Conservation (phyloP, 805 yeast genomes). For the Suhomyces canberraensis region DNA sequence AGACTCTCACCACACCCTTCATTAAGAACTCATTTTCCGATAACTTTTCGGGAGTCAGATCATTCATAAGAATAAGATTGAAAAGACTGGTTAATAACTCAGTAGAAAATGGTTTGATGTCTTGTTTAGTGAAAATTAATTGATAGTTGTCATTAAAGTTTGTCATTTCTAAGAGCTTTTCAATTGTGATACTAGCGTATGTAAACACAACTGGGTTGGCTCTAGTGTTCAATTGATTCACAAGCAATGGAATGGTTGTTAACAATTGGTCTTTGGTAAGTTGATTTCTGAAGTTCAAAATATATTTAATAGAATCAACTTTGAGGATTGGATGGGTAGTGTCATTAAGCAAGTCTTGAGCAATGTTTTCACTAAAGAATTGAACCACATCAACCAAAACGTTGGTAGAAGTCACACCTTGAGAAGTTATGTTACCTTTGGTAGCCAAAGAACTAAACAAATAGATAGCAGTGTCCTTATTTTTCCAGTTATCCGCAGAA, state of each 20-base stretch:
- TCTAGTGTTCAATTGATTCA: conserved; percentile 59
- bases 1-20: conserved; percentile 81
- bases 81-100: conserved; percentile 66
- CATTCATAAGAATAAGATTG: conserved; percentile 50
- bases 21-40: conserved; percentile 94
- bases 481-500: conserved; percentile 63
- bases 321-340: conserved; percentile 71
- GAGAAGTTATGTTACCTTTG: conserved; percentile 80
- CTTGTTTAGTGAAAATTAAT: conserved; percentile 68
- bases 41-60: conserved; percentile 76
- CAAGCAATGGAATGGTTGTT: conserved; percentile 75
- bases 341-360: conserved; percentile 66
- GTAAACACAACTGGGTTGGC: conserved; percentile 78
- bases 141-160: conserved; percentile 47
- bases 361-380: conserved; percentile 78
- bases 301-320: conserved; percentile 90
- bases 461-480: conserved; percentile 82
- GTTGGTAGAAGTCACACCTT: conserved; percentile 87
- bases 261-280: conserved; percentile 78
- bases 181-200: conserved; percentile 90
- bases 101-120: conserved; percentile 58
- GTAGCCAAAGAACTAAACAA: conserved; percentile 87
- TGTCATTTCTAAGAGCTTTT: conserved; percentile 78
- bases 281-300: conserved; percentile 88
- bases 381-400: conserved; percentile 79